Percentiles rank a stretch among this genome's conserved stretches.
phyloP scores from a whole-genome alignment of 2,329 filamentous ascomycete species.

The Beauveria caledonica region DNA sequence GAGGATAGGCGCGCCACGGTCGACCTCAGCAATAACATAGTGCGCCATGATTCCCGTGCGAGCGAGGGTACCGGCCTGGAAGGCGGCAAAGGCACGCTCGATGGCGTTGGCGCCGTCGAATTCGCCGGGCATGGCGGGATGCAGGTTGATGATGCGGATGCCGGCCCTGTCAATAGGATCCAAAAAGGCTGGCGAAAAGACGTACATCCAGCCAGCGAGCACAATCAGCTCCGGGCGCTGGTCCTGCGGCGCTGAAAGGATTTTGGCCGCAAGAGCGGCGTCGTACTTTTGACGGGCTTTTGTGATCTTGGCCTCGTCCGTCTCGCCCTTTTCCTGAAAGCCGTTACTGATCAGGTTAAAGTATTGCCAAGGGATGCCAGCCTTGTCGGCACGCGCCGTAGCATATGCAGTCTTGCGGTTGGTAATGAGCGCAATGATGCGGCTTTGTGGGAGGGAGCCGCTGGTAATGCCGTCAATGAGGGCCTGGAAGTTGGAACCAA shows the following conservation, averaged over 20 bases:
- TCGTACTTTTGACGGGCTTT: constrained; percentile 64
- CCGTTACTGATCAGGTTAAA: constrained; percentile 76
- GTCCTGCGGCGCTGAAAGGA: constrained; percentile 37
- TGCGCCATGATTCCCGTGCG: constrained; percentile 85
- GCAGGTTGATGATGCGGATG: constrained; percentile 71
- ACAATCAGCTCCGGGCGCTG: constrained; percentile 67
- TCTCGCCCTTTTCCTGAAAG: constrained; percentile 48
- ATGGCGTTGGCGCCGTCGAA: constrained; percentile 76
- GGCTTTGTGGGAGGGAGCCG: constrained; percentile 31
- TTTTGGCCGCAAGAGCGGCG: constrained; percentile 59
- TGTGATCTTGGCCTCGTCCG: constrained; percentile 43
- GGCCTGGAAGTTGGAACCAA: constrained; percentile 72
- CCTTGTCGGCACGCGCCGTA: constrained; percentile 36
- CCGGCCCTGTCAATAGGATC: constrained; percentile 53
- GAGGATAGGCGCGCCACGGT: constrained; percentile 68
- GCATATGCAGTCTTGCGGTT: constrained; percentile 42
- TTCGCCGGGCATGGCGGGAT: constrained; percentile 50
- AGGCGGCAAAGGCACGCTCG: constrained; percentile 67
- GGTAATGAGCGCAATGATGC: constrained; percentile 38
- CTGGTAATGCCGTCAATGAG: constrained; percentile 44
- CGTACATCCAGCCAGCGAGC: constrained; percentile 83
- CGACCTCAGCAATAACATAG: constrained; percentile 72
- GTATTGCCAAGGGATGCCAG: constrained; percentile 63
- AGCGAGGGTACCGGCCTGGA: constrained; percentile 53
- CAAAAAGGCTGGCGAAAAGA: constrained; percentile 63